phyloP scores from a whole-genome alignment of 805 yeast genomes.

The Tetrapisispora fleetii region DNA sequence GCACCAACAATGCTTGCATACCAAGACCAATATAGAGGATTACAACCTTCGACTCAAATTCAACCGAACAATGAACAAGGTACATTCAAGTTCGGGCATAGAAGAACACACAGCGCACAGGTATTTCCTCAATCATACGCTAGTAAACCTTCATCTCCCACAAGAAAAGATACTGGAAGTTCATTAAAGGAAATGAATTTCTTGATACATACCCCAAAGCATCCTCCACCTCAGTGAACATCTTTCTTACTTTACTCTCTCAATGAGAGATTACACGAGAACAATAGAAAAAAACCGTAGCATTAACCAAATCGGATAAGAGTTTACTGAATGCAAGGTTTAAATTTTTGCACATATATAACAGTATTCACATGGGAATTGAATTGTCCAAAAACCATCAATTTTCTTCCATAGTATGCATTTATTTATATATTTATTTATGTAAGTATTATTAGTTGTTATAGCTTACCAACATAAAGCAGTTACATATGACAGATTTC shows the following conservation, averaged over 20 bases:
- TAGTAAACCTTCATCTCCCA: conserved; percentile 4
- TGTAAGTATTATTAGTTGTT: not conserved
- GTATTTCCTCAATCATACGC: conserved; percentile 6
- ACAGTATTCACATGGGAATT: not conserved
- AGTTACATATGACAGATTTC: not conserved
- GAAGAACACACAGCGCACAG: conserved; percentile 23
- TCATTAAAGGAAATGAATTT: conserved; percentile 23
- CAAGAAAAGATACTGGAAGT: not conserved
- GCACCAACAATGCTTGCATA: not conserved
- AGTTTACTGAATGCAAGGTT: not conserved
- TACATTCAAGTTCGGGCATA: conserved; percentile 10
- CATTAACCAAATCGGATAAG: not conserved
- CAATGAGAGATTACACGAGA: not conserved
- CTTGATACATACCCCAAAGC: conserved; percentile 27
- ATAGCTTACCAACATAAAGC: not conserved
- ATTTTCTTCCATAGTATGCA: not conserved
- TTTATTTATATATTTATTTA: no score
- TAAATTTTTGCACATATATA: not conserved
- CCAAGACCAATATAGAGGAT: not conserved
- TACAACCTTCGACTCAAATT: not conserved
- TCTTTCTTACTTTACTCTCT: not conserved
- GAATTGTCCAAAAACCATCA: not conserved
- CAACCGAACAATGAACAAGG: not conserved
- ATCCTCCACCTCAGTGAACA: conserved; percentile 24
- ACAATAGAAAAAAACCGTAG: not conserved